These are phyloP conservation scores for Aspergillus egyptiacus DNA, from an alignment of 495 filamentous ascomycete genomes.

Conservation along the genomic window DNA sequence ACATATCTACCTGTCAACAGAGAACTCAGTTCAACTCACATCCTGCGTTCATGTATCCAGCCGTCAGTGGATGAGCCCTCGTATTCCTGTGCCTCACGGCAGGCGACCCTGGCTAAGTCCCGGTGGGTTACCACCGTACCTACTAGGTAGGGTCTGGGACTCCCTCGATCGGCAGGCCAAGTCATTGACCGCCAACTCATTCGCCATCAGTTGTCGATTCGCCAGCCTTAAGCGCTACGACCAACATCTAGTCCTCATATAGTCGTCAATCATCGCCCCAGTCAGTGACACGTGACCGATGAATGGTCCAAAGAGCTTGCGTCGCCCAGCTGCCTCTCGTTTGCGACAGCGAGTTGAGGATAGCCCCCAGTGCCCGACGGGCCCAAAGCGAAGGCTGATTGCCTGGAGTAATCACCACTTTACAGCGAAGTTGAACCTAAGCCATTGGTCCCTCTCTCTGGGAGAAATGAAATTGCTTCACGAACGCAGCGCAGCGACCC, in stretches of 20 bases:
- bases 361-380: slow-evolving; percentile 1
- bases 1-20: too few relatives aligned
- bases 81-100: too few relatives aligned
- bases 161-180: slow-evolving; percentile 1
- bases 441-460: neutral
- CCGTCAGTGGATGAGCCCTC: too few relatives aligned
- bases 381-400: neutral
- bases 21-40: too few relatives aligned
- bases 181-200: neutral
- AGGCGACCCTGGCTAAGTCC: too few relatives aligned
- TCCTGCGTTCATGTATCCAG: too few relatives aligned
- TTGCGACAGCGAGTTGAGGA: slow-evolving; percentile 2
- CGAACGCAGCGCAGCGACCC: neutral
- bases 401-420: slow-evolving; percentile 5
- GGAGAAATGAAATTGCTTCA: neutral
- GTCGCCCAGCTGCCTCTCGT: neutral
- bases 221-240: neutral
- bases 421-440: slow-evolving; percentile 8
- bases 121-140: too few relatives aligned
- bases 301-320: neutral
- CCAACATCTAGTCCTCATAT: neutral
- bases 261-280: neutral
- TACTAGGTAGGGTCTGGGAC: neutral
- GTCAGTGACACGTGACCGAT: neutral
- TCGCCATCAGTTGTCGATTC: neutral